Percentiles rank a stretch among this genome's conserved stretches.
phyloP scores from a whole-genome alignment of 768 basidiomycete genomes.

The Kwoniella dejecticola region DNA sequence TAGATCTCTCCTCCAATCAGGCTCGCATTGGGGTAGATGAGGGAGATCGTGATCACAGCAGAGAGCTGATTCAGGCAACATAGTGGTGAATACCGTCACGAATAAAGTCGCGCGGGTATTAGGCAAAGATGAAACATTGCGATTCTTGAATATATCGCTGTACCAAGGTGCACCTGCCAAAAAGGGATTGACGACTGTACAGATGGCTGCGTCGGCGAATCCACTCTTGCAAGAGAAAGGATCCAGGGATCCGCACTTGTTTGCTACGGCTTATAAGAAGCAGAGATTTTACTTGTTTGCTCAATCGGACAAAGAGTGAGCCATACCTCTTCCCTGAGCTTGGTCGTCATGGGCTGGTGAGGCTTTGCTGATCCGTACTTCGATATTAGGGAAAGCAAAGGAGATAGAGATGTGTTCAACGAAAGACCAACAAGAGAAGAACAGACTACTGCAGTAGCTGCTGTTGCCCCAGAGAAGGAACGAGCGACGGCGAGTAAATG shows the following conservation, averaged over 20 bases:
- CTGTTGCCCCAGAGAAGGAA: conserved; percentile 53
- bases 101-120: conserved; percentile 85
- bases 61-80: too few relatives aligned
- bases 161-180: conserved; percentile 95
- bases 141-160: conserved; percentile 82
- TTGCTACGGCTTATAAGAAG: conserved; percentile 90
- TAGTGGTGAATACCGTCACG: conserved; percentile 91
- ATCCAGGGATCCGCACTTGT: conserved; percentile 82
- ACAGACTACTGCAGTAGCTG: conserved; percentile 70
- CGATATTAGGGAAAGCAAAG: conserved; percentile 53
- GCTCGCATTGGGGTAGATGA: too few relatives aligned
- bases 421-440: conserved; percentile 96
- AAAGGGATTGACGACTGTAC: conserved; percentile 80
- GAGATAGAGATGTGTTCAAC: conserved; percentile 95
- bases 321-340: conserved; percentile 21
- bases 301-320: conserved; percentile 83
- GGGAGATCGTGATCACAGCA: too few relatives aligned
- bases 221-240: conserved; percentile 86
- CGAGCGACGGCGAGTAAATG: conserved; percentile 72
- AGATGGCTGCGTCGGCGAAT: conserved; percentile 94
- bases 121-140: conserved; percentile 90
- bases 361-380: background rate
- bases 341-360: background rate
- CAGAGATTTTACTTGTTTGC: conserved; percentile 94
- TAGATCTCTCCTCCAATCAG: too few relatives aligned